phyloP scores from a whole-genome alignment of 2,329 filamentous ascomycete genomes.

The Fusarium sp. region DNA sequence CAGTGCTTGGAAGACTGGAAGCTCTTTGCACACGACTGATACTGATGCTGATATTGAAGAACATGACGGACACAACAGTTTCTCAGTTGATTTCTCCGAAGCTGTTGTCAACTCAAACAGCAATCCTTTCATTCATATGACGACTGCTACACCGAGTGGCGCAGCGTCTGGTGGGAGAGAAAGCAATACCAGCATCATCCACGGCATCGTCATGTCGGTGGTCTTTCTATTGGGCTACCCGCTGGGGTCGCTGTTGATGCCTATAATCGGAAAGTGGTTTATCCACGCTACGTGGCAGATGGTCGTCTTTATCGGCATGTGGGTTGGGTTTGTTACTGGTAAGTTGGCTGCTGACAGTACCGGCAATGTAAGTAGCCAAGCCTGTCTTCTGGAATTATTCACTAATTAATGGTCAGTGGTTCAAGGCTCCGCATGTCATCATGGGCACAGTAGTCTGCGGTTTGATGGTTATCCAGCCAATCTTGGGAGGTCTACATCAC shows the following conservation, averaged over 20 bases:
- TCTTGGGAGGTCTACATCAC: conserved; percentile 67
- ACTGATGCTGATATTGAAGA: background rate
- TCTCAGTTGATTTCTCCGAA: background rate
- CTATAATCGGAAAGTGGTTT: background rate
- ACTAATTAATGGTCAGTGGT: conserved; percentile 53
- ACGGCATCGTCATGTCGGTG: background rate
- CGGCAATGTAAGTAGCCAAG: background rate
- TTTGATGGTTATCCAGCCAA: conserved; percentile 65
- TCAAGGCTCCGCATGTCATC: conserved; percentile 59
- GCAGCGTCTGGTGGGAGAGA: background rate
- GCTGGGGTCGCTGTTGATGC: background rate
- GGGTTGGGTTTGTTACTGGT: background rate
- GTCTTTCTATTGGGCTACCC: background rate
- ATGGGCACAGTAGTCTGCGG: conserved; percentile 64
- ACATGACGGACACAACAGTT: background rate
- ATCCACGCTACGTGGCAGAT: background rate
- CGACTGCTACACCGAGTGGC: background rate
- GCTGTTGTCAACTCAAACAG: background rate
- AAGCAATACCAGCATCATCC: background rate
- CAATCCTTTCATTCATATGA: background rate
- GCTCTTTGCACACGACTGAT: background rate
- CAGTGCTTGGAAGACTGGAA: background rate
- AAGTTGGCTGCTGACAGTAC: background rate
- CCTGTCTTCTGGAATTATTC: too few relatives aligned
- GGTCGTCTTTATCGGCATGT: background rate